These are phyloP conservation scores for Leptodontidium sp. DNA, from an alignment of 2,329 filamentous ascomycete genomes.

Conservation along the genomic window DNA sequence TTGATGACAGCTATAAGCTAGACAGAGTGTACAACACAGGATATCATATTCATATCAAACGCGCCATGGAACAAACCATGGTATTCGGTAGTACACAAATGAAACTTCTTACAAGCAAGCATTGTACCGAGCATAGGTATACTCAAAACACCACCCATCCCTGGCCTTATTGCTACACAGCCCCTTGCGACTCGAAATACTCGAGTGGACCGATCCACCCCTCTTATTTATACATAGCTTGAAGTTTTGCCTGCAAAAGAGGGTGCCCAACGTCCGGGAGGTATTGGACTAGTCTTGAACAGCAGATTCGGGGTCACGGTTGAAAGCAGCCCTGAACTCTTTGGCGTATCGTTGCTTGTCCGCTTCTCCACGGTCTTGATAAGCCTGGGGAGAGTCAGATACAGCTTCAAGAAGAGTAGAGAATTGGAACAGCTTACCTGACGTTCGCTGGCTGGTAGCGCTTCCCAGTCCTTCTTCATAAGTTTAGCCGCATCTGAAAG, in stretches of 20 bases:
- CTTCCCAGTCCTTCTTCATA: conserved; percentile 57
- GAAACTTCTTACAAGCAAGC: conserved; percentile 15
- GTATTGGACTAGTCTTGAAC: background rate
- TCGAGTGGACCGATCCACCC: too few relatives aligned
- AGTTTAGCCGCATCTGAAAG: conserved; percentile 51
- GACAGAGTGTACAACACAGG: background rate
- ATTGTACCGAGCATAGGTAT: conserved; percentile 18
- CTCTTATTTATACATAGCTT: background rate
- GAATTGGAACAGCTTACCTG: conserved; percentile 44
- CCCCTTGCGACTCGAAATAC: background rate
- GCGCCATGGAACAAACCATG: conserved; percentile 13
- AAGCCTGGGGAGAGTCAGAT: conserved; percentile 39
- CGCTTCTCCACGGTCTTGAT: conserved; percentile 41
- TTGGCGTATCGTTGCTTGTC: conserved; percentile 42
- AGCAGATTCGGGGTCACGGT: background rate
- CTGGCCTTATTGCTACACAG: conserved; percentile 18
- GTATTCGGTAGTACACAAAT: conserved; percentile 9
- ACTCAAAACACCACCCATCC: conserved; percentile 17
- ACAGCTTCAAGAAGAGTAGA: background rate
- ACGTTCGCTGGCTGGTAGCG: conserved; percentile 54
- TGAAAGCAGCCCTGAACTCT: conserved; percentile 45
- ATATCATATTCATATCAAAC: conserved; percentile 6
- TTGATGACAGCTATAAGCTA: too few relatives aligned
- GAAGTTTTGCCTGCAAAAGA: background rate
- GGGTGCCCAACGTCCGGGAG: too few relatives aligned